These are phyloP conservation scores for Gaultheria prostrata DNA, from an alignment of 148 eudicot species.

Conservation along the genomic window DNA sequence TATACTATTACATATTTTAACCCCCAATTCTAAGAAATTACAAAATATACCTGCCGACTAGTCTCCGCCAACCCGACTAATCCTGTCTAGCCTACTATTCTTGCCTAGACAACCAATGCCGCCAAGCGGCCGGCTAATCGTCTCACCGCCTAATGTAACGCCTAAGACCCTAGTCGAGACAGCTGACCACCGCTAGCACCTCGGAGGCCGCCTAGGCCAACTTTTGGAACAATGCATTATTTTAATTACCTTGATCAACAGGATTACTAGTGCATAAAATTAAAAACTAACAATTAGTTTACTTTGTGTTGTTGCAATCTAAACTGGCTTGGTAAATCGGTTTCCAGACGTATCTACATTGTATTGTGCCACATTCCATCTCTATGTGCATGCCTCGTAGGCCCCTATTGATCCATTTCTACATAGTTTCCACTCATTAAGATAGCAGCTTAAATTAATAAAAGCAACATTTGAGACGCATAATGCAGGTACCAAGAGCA, in stretches of 20 bases:
- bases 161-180: no score
- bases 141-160: no score
- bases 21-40: no score
- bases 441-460: constrained; percentile 6
- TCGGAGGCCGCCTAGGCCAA: no score
- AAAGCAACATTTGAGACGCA: not conserved
- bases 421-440: not conserved
- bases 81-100: no score
- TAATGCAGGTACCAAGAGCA: not conserved
- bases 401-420: constrained; percentile 10
- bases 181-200: no score
- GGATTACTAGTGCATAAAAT: constrained; percentile 1
- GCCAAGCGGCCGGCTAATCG: no score
- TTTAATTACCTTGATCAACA: not conserved
- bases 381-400: not conserved
- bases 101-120: no score
- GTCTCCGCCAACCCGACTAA: no score
- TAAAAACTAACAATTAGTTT: not conserved
- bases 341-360: not conserved
- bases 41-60: no score
- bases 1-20: no score
- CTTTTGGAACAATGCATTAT: not conserved
- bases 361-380: not conserved
- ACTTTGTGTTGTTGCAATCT: not conserved
- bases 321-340: not conserved